Base-by-base conservation (phyloP, 768 basidiomycete genomes). In the Mycena epipterygia region DNA sequence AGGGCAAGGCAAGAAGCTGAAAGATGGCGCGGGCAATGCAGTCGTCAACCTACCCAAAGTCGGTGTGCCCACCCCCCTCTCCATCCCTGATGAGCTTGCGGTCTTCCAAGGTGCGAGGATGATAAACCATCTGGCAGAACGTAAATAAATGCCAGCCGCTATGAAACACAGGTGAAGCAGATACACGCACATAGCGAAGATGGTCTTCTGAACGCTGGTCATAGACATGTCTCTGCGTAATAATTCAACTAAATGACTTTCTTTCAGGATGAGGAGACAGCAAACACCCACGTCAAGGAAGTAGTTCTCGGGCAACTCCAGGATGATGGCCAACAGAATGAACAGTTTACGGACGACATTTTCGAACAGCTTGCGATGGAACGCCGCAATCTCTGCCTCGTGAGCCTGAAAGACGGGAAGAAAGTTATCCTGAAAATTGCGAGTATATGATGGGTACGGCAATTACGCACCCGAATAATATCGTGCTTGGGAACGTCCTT, bases 281-380 rank as follows among this genome's bases (percentile, higher is more conserved):
- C 21, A 53, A 44, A 49, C 35, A 53, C 64, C 11, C 23, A 61
- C 67, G 25, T 86, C 76, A 13, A 85, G 78, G 23, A 87, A 75
- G 8, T 82, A 77, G n/a, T 87, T 79, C 67, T 87, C 86, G 13
- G 86, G 87, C 39, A 87, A 77, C 64, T 88, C 85, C 32, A 88
- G 77, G 52, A 85, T 82, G 46, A 84, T 75, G 0, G 86, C 84
- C 53, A 82, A 75, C 13, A 82, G 74, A 27, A 79, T 71, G 63
- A 81, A 77, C 11, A 82, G 74, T 33, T 75, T 78, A 17, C 75
- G 65, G 17, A 77, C 69, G 27, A 83, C 81, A 35, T 79, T 75
- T 32, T 77, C 74, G 76, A 79, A 81, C 42, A 81, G 73, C 32
- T 77, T 71, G 49, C 76, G 70, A 27, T 79, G 77, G 73, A 82